phyloP scores from a whole-genome alignment of 2,329 filamentous ascomycete genomes.

The Arthrobotrys iridis region DNA sequence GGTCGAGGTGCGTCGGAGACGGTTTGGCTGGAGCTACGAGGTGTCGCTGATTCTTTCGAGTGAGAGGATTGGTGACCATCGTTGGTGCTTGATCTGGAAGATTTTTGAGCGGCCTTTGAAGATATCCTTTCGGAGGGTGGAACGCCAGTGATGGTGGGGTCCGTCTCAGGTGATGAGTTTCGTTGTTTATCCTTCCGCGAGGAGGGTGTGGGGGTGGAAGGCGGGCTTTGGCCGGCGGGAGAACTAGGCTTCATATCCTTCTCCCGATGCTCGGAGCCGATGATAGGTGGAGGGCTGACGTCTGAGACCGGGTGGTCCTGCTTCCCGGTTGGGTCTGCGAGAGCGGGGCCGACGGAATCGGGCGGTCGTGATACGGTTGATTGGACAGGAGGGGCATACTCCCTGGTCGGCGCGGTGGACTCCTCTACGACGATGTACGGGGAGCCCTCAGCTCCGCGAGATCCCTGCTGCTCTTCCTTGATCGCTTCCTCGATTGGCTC shows the following conservation, averaged over 20 bases:
- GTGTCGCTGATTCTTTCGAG: constrained; percentile 42
- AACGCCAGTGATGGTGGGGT: constrained; percentile 28
- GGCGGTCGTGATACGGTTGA: constrained; percentile 17
- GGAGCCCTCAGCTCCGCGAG: neutral
- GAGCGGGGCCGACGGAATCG: constrained; percentile 32
- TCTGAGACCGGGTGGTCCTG: neutral
- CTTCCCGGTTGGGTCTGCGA: constrained; percentile 24
- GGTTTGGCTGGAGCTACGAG: constrained; percentile 56
- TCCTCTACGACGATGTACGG: constrained; percentile 10
- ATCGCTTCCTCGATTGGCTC: constrained; percentile 58
- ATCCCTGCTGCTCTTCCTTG: constrained; percentile 47
- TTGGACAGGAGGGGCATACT: constrained; percentile 19
- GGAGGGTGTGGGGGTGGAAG: constrained; percentile 13
- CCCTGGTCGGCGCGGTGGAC: neutral
- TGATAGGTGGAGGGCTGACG: neutral
- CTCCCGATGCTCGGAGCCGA: constrained; percentile 40
- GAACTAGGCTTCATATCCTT: constrained; percentile 29
- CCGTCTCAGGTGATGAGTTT: constrained; percentile 13
- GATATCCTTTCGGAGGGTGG: constrained; percentile 14
- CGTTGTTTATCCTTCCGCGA: neutral
- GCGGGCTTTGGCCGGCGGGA: constrained; percentile 3
- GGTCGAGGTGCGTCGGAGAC: constrained; percentile 60
- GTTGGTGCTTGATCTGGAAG: constrained; percentile 49
- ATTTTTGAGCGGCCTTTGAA: constrained; percentile 8
- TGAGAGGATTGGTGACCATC: constrained; percentile 56